Conservation (phyloP, 371 early-diverging fungal species). For the Blyttiomyces sp. region DNA sequence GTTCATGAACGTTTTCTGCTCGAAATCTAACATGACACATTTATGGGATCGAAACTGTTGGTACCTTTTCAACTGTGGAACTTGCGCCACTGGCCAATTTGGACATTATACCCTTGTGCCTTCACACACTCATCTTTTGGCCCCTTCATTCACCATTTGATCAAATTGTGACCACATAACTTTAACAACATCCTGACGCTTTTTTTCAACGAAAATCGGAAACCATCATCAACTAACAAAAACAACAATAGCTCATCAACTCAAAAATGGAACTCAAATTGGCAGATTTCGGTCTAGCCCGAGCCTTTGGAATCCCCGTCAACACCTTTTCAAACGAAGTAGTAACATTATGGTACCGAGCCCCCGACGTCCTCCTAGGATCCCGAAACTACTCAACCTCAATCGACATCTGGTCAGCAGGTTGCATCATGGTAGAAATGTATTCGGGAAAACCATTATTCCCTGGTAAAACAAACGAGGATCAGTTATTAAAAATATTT, state of each 20-base stretch:
- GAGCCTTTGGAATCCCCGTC: conserved; percentile 92
- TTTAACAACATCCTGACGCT: not conserved
- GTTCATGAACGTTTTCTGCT: no score
- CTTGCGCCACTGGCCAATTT: no score
- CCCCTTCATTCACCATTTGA: no score
- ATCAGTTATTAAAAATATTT: conserved; percentile 99
- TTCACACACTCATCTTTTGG: no score
- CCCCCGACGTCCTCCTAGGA: conserved; percentile 97
- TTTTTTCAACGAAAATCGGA: not conserved
- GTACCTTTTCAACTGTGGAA: no score
- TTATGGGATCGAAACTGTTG: no score
- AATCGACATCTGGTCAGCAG: conserved; percentile 99
- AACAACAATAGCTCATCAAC: conserved; percentile 90
- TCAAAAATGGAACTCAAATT: conserved; percentile 83
- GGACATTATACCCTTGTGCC: no score
- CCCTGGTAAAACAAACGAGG: conserved; percentile 98
- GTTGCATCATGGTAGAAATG: conserved; percentile 82
- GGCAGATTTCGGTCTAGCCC: conserved; percentile 94
- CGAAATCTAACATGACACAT: no score
- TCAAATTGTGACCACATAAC: no score
- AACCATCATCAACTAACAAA: no score
- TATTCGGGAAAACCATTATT: conserved; percentile 69
- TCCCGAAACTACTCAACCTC: conserved; percentile 94
- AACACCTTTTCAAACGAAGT: conserved; percentile 74
- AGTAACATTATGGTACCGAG: conserved; percentile 97